A percentile compares a stretch with the other conserved stretches of the same genome.
phyloP scores from a whole-genome alignment of 768 basidiomycete species.

The Suillus spraguei region DNA sequence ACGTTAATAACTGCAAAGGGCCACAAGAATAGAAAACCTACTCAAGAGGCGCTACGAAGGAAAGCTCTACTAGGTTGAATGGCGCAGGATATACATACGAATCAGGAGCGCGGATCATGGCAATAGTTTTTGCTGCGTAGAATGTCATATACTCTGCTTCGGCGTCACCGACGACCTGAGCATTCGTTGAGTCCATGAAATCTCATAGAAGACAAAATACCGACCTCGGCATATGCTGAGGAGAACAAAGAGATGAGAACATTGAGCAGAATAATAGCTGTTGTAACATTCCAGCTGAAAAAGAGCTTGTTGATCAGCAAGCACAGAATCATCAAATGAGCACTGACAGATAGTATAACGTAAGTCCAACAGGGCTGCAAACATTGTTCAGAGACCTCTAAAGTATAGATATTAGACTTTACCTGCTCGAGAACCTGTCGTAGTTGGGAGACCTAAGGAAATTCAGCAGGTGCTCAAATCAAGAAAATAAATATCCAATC shows the following conservation, averaged over 20 bases:
- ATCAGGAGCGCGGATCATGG: constrained; percentile 86
- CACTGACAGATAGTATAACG: constrained; percentile 78
- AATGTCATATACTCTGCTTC: constrained; percentile 90
- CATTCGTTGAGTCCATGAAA: constrained; percentile 9
- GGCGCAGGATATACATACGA: constrained; percentile 86
- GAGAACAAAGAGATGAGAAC: constrained; percentile 95
- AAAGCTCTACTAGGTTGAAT: constrained; percentile 84
- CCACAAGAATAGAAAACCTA: constrained; percentile 40
- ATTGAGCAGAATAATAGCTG: constrained; percentile 85
- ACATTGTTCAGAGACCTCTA: constrained; percentile 1
- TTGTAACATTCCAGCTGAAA: constrained; percentile 78
- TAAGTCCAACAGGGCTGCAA: constrained; percentile 56
- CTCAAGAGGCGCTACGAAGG: constrained; percentile 87
- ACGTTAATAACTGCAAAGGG: constrained; percentile 10
- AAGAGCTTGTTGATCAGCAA: constrained; percentile 12
- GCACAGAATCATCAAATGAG: not conserved
- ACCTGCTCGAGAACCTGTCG: constrained; percentile 55
- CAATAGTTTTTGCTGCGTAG: constrained; percentile 85
- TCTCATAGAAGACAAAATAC: constrained; percentile 20
- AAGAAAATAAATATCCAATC: constrained; percentile 23
- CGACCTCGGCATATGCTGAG: constrained; percentile 86
- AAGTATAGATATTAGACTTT: constrained; percentile 12
- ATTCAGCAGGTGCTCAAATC: constrained; percentile 7
- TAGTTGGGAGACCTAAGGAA: constrained; percentile 66
- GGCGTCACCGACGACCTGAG: constrained; percentile 77